Percentiles rank a stretch among this genome's conserved stretches.
phyloP scores from a whole-genome alignment of 495 filamentous ascomycete genomes.

The Hypoxylon fuscum region DNA sequence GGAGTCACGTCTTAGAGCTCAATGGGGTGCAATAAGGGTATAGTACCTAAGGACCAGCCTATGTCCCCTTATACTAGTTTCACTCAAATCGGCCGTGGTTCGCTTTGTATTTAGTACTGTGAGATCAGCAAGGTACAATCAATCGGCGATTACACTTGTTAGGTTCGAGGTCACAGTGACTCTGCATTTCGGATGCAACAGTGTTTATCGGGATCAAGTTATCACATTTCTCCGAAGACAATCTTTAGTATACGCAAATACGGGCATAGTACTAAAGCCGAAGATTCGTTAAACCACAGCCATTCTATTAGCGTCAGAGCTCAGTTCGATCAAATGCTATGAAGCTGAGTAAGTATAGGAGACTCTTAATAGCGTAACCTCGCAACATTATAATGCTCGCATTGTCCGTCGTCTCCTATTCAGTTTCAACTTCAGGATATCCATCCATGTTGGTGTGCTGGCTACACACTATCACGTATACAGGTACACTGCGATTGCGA shows the following conservation, averaged over 20 bases:
- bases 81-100: neutral
- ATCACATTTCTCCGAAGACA: neutral
- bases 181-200: neutral
- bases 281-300: neutral
- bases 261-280: constrained; percentile 32
- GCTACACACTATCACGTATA: neutral
- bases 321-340: too few species aligned
- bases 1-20: too few species aligned
- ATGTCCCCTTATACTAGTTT: neutral
- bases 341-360: too few species aligned
- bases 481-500: neutral
- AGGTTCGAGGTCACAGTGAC: neutral
- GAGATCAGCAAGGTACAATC: neutral
- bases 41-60: too few species aligned
- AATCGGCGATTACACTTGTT: neutral
- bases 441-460: too few species aligned
- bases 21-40: too few species aligned
- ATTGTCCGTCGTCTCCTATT: too few species aligned
- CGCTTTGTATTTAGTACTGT: neutral
- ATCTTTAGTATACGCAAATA: constrained; percentile 4
- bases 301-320: too few species aligned
- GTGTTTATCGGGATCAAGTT: constrained; percentile 2
- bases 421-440: too few species aligned
- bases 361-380: too few species aligned
- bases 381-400: too few species aligned